phyloP scores from a whole-genome alignment of 192 early-diverging fungal species.

The Linnemannia zychae region DNA sequence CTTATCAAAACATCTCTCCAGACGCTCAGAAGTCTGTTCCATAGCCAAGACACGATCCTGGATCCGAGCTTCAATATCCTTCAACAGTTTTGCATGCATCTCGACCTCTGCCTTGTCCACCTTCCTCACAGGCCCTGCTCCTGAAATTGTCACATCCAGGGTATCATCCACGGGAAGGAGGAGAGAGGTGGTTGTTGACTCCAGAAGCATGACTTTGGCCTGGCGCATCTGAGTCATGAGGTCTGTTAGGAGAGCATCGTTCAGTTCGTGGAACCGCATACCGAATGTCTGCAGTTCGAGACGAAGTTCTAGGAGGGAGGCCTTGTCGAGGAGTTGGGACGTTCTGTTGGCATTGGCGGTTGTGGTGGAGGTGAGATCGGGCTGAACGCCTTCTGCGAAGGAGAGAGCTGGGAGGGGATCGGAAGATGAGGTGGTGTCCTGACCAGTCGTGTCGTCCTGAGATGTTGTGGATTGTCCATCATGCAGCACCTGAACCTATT shows the following conservation, averaged over 20 bases:
- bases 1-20: constrained; percentile 36
- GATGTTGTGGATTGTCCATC: neutral
- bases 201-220: constrained; percentile 23
- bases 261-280: constrained; percentile 38
- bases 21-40: constrained; percentile 23
- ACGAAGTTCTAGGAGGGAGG: constrained; percentile 23
- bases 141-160: constrained; percentile 7
- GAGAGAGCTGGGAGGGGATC: neutral
- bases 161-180: neutral
- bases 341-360: neutral
- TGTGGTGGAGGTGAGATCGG: neutral
- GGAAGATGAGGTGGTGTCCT: neutral
- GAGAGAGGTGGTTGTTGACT: neutral
- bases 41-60: constrained; percentile 43
- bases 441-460: neutral
- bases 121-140: neutral
- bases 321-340: neutral
- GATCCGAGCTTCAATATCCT: constrained; percentile 34
- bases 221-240: constrained; percentile 35
- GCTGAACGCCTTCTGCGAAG: neutral
- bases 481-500: constrained; percentile 35
- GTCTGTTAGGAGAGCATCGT: constrained; percentile 31
- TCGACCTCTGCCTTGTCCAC: constrained; percentile 30
- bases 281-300: constrained; percentile 34
- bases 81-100: constrained; percentile 27